Percentiles rank a stretch among this genome's conserved stretches.
phyloP scores from a whole-genome alignment of 2,329 filamentous ascomycete species.

The Xylariales sp. region DNA sequence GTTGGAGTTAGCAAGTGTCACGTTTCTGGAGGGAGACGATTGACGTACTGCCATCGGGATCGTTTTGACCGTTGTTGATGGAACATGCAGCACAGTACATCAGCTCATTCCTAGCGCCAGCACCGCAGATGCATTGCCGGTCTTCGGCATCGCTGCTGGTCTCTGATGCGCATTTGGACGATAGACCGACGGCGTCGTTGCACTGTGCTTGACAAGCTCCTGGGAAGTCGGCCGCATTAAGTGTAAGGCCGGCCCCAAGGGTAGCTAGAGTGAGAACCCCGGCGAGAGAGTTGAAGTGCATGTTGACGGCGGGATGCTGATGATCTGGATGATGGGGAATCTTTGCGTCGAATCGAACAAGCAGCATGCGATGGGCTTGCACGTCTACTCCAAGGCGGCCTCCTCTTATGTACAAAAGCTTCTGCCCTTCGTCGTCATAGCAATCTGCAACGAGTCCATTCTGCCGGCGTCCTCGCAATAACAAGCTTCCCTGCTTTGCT shows the following conservation, averaged over 20 bases:
- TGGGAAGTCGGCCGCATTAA: conserved; percentile 7
- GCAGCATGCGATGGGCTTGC: not conserved
- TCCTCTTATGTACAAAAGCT: conserved; percentile 3
- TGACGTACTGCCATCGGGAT: conserved; percentile 5
- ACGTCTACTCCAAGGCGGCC: not conserved
- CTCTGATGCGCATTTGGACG: not conserved
- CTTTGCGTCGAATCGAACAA: not conserved
- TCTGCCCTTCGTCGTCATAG: conserved; percentile 1
- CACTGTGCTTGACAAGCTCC: conserved; percentile 4
- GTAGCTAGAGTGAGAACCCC: conserved; percentile 2
- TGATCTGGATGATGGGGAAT: not conserved
- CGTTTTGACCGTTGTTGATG: conserved; percentile 7
- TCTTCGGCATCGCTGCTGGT: conserved; percentile 5
- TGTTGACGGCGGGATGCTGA: not conserved
- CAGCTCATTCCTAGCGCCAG: conserved; percentile 6
- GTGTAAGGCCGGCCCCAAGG: conserved; percentile 1
- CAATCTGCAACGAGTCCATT: not conserved
- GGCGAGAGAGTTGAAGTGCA: conserved; percentile 7
- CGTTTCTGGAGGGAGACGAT: not conserved
- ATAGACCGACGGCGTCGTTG: conserved; percentile 7
- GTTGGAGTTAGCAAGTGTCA: not conserved
- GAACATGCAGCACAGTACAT: conserved; percentile 9
- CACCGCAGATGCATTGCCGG: conserved; percentile 8
- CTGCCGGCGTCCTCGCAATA: not conserved
- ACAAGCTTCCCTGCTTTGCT: conserved; percentile 4